Percentiles rank a stretch among this genome's conserved stretches.
phyloP scores from a whole-genome alignment of 2,329 filamentous ascomycete genomes.

The Talaromyces sp. region DNA sequence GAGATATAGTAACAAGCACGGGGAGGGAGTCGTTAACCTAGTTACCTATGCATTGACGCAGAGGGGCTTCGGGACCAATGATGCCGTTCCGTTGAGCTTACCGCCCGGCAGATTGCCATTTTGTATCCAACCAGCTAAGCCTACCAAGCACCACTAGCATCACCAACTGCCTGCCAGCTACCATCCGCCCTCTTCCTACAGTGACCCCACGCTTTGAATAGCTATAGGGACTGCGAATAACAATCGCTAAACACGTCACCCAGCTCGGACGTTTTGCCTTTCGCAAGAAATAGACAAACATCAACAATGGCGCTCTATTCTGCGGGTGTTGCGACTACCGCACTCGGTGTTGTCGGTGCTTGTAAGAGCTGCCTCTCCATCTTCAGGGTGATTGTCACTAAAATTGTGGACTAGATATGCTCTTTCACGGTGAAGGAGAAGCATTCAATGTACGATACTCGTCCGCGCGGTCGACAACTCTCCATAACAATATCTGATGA shows the following conservation, averaged over 20 bases:
- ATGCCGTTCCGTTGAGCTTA: not conserved
- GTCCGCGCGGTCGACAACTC: not conserved
- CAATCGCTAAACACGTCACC: not conserved
- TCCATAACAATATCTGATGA: slow-evolving; percentile 19
- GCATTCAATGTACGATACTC: slow-evolving; percentile 73
- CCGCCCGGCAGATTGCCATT: slow-evolving; percentile 17
- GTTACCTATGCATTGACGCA: not conserved
- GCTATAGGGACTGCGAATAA: not conserved
- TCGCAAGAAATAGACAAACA: not conserved
- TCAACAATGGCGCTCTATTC: slow-evolving; percentile 71
- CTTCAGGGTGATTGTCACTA: slow-evolving; percentile 19
- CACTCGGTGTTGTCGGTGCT: slow-evolving; percentile 69
- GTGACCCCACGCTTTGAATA: slow-evolving; percentile 3
- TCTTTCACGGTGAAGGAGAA: slow-evolving; percentile 95
- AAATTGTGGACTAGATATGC: slow-evolving; percentile 68
- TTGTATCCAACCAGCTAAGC: not conserved
- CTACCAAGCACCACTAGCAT: not conserved
- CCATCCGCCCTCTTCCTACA: not conserved
- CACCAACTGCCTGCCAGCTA: not conserved
- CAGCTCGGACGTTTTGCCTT: not conserved
- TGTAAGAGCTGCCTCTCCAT: slow-evolving; percentile 56
- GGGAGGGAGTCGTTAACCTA: not conserved
- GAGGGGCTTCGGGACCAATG: slow-evolving; percentile 1
- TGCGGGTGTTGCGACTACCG: slow-evolving; percentile 63
- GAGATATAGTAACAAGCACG: not conserved